A percentile compares a stretch with the other conserved stretches of the same genome.
Evolutionary conservation across 225 moss, liverwort and hornwort genomes (phyloP).

Genomic region (Polytrichum formosum): DNA sequence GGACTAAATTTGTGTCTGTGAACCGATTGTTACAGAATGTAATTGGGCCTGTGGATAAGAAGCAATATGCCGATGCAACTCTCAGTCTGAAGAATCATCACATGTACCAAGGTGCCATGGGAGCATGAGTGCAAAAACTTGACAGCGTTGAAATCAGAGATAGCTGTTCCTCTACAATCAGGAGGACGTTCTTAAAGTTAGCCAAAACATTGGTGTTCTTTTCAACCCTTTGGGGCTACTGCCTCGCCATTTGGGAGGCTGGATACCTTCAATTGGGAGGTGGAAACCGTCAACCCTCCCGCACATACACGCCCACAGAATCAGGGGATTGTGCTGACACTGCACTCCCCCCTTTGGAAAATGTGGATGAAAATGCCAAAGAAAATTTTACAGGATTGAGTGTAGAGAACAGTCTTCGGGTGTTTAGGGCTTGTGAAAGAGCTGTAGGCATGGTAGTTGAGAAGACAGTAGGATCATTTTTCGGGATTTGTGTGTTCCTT

Average conservation of each 20-base stretch:
- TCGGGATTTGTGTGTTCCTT: constrained; percentile 27
- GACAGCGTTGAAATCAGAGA: not conserved
- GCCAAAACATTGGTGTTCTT: constrained; percentile 14
- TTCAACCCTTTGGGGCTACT: constrained; percentile 7
- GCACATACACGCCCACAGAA: constrained; percentile 21
- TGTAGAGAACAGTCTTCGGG: constrained; percentile 32
- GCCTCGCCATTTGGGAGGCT: constrained; percentile 11
- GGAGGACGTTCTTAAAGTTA: constrained; percentile 12
- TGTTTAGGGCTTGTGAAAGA: constrained; percentile 10
- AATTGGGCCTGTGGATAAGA: constrained; percentile 19
- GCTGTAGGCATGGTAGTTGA: constrained; percentile 9
- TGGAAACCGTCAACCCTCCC: constrained; percentile 11
- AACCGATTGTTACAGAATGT: constrained; percentile 17
- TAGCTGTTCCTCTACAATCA: constrained; percentile 15
- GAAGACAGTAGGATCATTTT: constrained; percentile 13
- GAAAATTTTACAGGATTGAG: constrained; percentile 8
- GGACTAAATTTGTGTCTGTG: too few species aligned
- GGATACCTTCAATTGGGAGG: constrained; percentile 4
- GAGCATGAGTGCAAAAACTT: constrained; percentile 23
- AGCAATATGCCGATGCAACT: constrained; percentile 17
- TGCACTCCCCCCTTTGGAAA: constrained; percentile 24
- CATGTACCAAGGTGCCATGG: constrained; percentile 46
- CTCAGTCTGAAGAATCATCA: constrained; percentile 24
- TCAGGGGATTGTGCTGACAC: constrained; percentile 22
- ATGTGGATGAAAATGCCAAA: constrained; percentile 14